Percentiles rank a stretch among this genome's conserved stretches.
These are phyloP conservation scores for Geum urbanum DNA, from an alignment of 306 rosid species.

Conservation along the genomic window DNA sequence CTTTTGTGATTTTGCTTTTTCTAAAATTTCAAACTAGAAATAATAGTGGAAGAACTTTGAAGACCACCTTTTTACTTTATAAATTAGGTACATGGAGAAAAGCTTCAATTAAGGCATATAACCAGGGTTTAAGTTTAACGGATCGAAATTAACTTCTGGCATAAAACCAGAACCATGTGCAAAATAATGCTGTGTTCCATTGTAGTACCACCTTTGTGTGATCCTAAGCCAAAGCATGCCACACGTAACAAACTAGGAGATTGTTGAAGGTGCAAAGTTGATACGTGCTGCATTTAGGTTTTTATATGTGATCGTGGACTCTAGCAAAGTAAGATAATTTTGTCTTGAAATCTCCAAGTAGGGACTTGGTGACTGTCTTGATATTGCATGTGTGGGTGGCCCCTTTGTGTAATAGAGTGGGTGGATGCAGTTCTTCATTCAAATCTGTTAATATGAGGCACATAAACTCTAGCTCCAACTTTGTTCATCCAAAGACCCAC, in stretches of 20 bases:
- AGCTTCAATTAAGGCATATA: slow-evolving; percentile 40
- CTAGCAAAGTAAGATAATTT: neutral
- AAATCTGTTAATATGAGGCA: slow-evolving; percentile 4
- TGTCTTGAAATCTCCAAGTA: slow-evolving; percentile 23
- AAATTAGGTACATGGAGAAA: slow-evolving; percentile 23
- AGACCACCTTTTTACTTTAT: slow-evolving; percentile 6
- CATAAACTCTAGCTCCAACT: neutral
- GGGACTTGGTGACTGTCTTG: neutral
- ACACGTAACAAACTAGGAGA: neutral
- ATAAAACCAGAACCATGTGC: slow-evolving; percentile 26
- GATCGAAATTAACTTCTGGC: neutral
- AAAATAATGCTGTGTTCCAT: neutral
- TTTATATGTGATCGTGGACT: neutral
- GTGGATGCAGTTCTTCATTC: slow-evolving; percentile 14
- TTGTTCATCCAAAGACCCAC: neutral
- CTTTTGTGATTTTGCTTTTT: slow-evolving; percentile 34
- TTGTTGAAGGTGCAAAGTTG: neutral
- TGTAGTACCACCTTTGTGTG: neutral
- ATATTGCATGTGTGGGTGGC: slow-evolving; percentile 22
- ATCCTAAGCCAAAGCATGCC: neutral
- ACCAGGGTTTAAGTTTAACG: slow-evolving; percentile 14
- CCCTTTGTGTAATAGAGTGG: slow-evolving; percentile 9
- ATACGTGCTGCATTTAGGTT: neutral
- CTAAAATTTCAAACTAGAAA: slow-evolving; percentile 30
- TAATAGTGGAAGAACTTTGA: slow-evolving; percentile 12